Base-by-base conservation (phyloP, 139 green algal species). In the Haematococcus lacustris region DNA sequence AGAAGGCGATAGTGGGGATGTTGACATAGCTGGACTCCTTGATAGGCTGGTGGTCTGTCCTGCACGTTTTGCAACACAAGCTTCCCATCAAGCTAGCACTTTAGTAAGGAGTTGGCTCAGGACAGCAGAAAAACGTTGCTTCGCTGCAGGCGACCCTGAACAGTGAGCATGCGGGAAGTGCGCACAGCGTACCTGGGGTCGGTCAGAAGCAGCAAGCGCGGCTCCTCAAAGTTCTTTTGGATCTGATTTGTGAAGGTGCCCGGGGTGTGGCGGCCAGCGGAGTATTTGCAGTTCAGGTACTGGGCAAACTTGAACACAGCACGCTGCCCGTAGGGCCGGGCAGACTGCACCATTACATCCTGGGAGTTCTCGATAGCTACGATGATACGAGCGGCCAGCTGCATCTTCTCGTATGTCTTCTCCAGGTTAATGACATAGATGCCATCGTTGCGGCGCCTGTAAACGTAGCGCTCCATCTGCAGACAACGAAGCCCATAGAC, bases 211-310 rank as follows among this genome's bases (percentile, higher is more conserved):
- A 99, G 83, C 80, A 99, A 88, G 57, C 96, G 86, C 2, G 96
- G 96, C 92, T 99, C 96, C 85, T 93, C 88, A 76, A 97, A 99
- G 65, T 86, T 78, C 83, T 98, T 96, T 83, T 98, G 93, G 64
- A 97, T 92, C 90, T 99, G 95, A 83, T 99, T 99, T 62, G 95
- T 99, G 91, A 97, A 99, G 38, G 94, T 96, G 80, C 94, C 95
- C 38, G 95, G 95, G 30, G 94, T 99, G 91, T 99, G 95, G 75
- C 95, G 90, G 40, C 96, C 96, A 6, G 96, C 91, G 38, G 65
- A 71, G 65, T 59, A 71, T 78, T 96, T 96, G 78, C 85, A 87
- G 35, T 91, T 91, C n/a, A 93, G 92, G 94, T 99, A 97, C 81
- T 98, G 91, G 6, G 93, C 91, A 73, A 98, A 99, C 88, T 99